These are phyloP conservation scores for Arthroderma sp. DNA, from an alignment of 2,329 filamentous ascomycete species.

Conservation along the genomic window DNA sequence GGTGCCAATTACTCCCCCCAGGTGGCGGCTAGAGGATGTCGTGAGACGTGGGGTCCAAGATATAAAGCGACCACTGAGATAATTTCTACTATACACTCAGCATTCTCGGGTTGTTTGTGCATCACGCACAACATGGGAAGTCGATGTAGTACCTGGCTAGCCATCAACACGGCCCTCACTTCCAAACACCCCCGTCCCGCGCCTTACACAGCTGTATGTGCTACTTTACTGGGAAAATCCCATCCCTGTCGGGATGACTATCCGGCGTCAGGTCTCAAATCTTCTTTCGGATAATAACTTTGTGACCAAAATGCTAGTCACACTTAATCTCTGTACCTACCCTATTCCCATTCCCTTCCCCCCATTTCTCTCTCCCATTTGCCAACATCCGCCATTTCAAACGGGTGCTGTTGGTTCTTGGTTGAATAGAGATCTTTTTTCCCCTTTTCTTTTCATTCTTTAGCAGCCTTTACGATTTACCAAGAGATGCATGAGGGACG, in stretches of 20 bases:
- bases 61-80: conserved; percentile 58
- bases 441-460: too few species aligned
- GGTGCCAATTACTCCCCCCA: conserved; percentile 45
- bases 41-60: conserved; percentile 61
- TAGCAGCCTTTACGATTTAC: too few species aligned
- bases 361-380: too few species aligned
- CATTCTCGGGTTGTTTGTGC: not conserved
- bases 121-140: not conserved
- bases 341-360: too few species aligned
- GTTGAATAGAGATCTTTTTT: too few species aligned
- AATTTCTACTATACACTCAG: conserved; percentile 14
- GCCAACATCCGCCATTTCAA: too few species aligned
- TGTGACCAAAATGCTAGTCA: too few species aligned
- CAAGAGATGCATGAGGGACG: too few species aligned
- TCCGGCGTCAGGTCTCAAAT: not conserved
- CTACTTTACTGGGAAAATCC: not conserved
- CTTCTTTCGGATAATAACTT: too few species aligned
- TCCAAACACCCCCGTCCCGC: not conserved
- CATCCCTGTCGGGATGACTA: not conserved
- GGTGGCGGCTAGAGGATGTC: conserved; percentile 68
- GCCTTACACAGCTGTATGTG: not conserved
- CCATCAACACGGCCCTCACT: not conserved
- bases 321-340: too few species aligned
- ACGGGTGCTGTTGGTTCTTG: too few species aligned
- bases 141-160: not conserved